Evolutionary conservation across 768 basidiomycete genomes (phyloP), one percentile per base, ranked within the genome.

Genomic region (Podaxis mareebaensis): DNA sequence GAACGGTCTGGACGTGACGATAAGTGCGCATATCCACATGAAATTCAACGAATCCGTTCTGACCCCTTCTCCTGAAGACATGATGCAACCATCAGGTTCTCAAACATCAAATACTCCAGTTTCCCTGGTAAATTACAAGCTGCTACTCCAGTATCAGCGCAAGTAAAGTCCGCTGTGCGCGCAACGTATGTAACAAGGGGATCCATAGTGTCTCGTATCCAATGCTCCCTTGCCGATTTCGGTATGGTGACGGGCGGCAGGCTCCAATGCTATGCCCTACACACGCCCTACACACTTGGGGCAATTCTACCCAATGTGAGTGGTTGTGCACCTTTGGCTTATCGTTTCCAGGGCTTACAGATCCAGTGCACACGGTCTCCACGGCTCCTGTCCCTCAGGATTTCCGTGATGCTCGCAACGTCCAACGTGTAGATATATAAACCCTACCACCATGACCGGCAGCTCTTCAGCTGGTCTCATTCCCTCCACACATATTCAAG

Each of bases 401-500:
- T 8, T 44, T 11, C 17, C 13, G 8, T n/a, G 26, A 46, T 11
- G 40, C 20, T 48, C 17, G 28, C 44, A 6, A 48, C 57, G 12
- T 26, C 20, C 22, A 55, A 12, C 22, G 48, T 56, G 42, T 64
- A n/a, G 6, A 28, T 66, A 68, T 68, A 68, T 61, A 66, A 68
- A 42, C 26, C 46, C 36, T 13, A 1, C 24, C 12, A 10, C 20
- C 7, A 20, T 12, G 52, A 28, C 4, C 57, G 4, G 6, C 56
- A 49, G 48, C 66, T 71, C 71, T 62, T 64, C 73, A 77, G 76
- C 76, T 75, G 75, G 74, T 74, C 76, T 77, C 75, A 69, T 67
- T 62, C 65, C 64, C 66, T 67, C 70, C 65, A 67, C 38, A 63
- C 61, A 53, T 51, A 49, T 53, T 64, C 40, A 69, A 66, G 70